Base-by-base conservation (phyloP, 1,284 basidiomycete species). In the Leccinum fallax region DNA sequence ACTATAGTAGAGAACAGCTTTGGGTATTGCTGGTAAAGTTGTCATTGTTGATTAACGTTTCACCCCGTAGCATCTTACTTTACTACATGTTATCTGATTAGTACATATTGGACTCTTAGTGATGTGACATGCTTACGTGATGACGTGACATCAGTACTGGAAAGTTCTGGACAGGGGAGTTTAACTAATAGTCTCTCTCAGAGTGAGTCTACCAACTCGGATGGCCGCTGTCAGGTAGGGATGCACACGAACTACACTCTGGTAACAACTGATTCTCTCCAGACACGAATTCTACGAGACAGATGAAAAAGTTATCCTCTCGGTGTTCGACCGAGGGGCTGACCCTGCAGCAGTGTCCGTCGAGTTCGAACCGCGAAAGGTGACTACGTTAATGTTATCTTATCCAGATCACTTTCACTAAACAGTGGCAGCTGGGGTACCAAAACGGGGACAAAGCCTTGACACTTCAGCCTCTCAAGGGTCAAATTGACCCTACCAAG, bases 211-310 rank as follows among this genome's bases (percentile, higher is more conserved):
- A 57, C 30, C 40, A 21, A 53, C 38, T 53, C 10, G 61, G 57
- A 82, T 81, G 82, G 63, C 79, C 59, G 69, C 78, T 51, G 71
- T 78, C 49, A 81, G 84, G 85, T 83, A 72, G 19, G 66, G 52
- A 43, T 19, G 24, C 15, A 13, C 21, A 36, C n/a, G 15, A 49
- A 36, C 2, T 15, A 5, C 21, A 32, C 46, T 49, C 28, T 5
- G 11, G 26, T 2, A 2, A 30, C 21, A 43, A 5, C 59, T 52
- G 13, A 58, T 40, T 43, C 24, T 57, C 38, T 38, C 61, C 48
- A 94, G 93, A 75, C 86, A 95, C 78, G 93, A 94, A 74, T 95
- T 91, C 76, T 95, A 95, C 76, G 93, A 95, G 77, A 90, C 88
- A 2, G 89, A 93, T 63, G 86, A 91, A 59, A 82, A 78, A 64